Conservation (phyloP, 2,329 filamentous ascomycete species). For the Pseudopyrenochaeta lycopersici region DNA sequence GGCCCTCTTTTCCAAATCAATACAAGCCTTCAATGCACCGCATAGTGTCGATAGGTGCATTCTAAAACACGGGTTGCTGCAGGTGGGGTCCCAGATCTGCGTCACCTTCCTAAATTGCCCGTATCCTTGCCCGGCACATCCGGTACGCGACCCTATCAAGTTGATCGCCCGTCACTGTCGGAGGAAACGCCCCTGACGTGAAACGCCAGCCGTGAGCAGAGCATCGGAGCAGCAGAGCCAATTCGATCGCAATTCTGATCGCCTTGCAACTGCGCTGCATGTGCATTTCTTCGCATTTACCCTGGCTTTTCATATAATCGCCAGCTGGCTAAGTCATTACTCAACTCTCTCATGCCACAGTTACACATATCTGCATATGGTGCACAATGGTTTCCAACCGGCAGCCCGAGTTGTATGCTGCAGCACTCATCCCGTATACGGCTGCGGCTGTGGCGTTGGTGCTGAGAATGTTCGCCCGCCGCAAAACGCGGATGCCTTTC, state of each 20-base stretch:
- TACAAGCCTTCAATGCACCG: not conserved
- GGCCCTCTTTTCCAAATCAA: not conserved
- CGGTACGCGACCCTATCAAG: not conserved
- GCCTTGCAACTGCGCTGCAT: not conserved
- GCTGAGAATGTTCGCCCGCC: slow-evolving; percentile 23
- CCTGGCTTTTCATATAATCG: not conserved
- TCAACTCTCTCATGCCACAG: not conserved
- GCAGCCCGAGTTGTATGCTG: slow-evolving; percentile 28
- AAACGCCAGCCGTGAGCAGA: not conserved
- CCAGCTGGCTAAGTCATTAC: not conserved
- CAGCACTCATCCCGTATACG: slow-evolving; percentile 28
- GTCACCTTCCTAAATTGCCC: not conserved
- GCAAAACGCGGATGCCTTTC: slow-evolving; percentile 18
- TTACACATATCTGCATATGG: slow-evolving; percentile 7
- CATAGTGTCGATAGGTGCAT: not conserved
- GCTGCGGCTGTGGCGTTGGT: slow-evolving; percentile 27
- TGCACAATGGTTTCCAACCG: slow-evolving; percentile 21
- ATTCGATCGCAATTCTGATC: not conserved
- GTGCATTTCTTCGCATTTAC: not conserved
- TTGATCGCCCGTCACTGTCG: not conserved
- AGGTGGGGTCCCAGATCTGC: not conserved
- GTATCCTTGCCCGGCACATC: not conserved
- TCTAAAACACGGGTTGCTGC: not conserved
- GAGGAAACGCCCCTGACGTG: not conserved
- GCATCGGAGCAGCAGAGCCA: not conserved